phyloP scores from a whole-genome alignment of 768 basidiomycete species.

The Mycena rebaudengoi region DNA sequence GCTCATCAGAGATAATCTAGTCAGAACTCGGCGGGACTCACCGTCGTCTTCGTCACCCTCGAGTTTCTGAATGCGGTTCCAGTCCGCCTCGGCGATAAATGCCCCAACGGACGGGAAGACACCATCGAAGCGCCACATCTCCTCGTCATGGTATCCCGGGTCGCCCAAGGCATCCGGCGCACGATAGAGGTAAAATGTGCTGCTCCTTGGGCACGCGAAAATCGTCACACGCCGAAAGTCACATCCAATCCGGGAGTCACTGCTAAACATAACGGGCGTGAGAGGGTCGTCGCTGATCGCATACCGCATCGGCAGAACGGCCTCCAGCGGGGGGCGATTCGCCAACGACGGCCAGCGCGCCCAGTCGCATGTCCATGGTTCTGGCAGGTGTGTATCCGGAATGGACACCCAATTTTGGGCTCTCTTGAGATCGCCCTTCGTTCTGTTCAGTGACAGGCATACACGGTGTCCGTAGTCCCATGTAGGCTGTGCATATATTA shows the following conservation, averaged over 20 bases:
- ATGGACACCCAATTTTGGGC: neutral
- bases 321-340: neutral
- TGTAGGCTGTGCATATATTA: neutral
- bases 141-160: neutral
- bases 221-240: neutral
- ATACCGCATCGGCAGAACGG: neutral
- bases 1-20: neutral
- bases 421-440: neutral
- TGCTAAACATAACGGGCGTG: neutral
- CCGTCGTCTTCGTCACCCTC: neutral
- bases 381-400: neutral
- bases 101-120: neutral
- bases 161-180: neutral
- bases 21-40: neutral
- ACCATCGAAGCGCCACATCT: neutral
- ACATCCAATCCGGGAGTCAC: too few relatives aligned
- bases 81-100: neutral
- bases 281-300: neutral
- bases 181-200: neutral
- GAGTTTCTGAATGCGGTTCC: neutral
- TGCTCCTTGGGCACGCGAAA: neutral
- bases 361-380: neutral
- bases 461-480: neutral
- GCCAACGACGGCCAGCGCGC: neutral
- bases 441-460: too few relatives aligned